These are phyloP conservation scores for Rhododendron williamsianum DNA, from an alignment of 148 eudicot genomes.

Conservation along the genomic window DNA sequence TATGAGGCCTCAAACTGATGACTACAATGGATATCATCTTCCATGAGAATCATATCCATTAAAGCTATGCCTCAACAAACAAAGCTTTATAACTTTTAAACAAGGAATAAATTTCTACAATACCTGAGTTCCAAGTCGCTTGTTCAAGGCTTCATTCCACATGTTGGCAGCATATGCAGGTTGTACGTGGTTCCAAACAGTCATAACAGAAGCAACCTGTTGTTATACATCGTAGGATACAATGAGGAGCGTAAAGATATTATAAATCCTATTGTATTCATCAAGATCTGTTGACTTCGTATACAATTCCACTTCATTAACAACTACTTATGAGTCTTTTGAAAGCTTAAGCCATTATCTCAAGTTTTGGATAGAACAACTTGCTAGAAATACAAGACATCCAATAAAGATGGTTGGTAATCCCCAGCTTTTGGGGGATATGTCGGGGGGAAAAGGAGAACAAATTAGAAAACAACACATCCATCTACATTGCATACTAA, in stretches of 20 bases:
- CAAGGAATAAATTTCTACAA: background rate
- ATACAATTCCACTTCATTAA: background rate
- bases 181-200: conserved; percentile 68
- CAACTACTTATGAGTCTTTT: background rate
- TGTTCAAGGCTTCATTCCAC: conserved; percentile 93
- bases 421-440: background rate
- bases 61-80: background rate
- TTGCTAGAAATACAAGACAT: background rate
- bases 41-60: background rate
- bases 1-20: background rate
- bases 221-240: background rate
- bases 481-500: background rate
- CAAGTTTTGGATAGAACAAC: background rate
- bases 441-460: background rate
- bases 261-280: background rate
- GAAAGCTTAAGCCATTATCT: background rate
- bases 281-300: background rate
- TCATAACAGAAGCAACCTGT: conserved; percentile 94
- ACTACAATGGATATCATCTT: background rate
- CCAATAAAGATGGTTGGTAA: background rate
- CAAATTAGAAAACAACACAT: background rate
- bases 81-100: background rate
- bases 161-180: conserved; percentile 74
- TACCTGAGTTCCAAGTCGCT: conserved; percentile 73
- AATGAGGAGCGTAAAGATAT: background rate